Evolutionary conservation across 2,329 filamentous ascomycete species (phyloP), one percentile per base, ranked within the genome.

Genomic region (Cytospora mali): DNA sequence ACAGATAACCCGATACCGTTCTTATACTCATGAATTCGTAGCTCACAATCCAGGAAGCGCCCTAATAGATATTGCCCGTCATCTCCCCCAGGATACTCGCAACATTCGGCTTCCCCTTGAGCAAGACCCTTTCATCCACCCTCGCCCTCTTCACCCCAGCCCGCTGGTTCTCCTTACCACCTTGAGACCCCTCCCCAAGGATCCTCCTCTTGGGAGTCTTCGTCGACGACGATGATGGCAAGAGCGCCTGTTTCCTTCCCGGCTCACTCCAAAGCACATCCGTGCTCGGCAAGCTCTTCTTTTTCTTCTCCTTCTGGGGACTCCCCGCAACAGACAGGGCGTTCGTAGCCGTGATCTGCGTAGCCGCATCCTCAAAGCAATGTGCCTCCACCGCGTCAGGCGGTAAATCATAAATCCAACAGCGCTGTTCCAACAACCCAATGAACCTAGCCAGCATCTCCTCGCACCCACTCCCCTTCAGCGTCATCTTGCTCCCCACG

Each of bases 401-500:
- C 0, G 85, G 86, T 56, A 98, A 73, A 68, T 96, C 84, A 68
- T 92, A 88, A 18, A 93, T 81, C 93, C 95, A 98, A n/a, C 84
- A 79, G 58, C 85, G 86, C 61, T 82, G 79, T 67, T 93, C 89
- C 80, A 97, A 94, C 48, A 98, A 76, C 3, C 79, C 76, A 9
- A 98, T 83, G 71, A 98, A 92, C 25, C 84, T 83, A 35, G 84
- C 84, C 16, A 99, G 81, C 76, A 98, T 88, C 69, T 93, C 90
- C 68, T 91, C 88, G 28, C 79, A 78, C n/a, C 80, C 88, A 58
- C 89, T 83, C 13, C 86, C 80, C 81, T 90, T 92, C 3, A 99
- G 79, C 0, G 95, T 99, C 61, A 81, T 82, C 71, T 86, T 85
- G 74, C 91, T 96, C 11, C 95, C 95, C 0, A 99, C 76, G 14